These are phyloP conservation scores for Fraxinus quadrangulata DNA, from an alignment of 257 asterid species.

Conservation along the genomic window DNA sequence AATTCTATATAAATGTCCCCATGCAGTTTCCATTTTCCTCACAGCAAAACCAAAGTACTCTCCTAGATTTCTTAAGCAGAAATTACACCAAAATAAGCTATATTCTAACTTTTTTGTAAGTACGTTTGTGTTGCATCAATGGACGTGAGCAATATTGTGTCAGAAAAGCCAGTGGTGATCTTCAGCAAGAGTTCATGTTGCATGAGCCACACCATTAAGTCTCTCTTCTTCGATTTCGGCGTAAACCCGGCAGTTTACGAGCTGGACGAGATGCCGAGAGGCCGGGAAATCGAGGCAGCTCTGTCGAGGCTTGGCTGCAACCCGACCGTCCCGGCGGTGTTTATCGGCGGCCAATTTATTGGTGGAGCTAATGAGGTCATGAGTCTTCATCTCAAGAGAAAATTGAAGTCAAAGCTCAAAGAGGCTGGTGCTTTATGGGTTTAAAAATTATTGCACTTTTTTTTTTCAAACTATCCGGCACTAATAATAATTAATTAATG, in stretches of 20 bases:
- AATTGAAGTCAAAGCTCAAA: conserved; percentile 66
- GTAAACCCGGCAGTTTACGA: conserved; percentile 60
- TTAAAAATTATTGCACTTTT: conserved; percentile 21
- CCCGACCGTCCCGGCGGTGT: conserved; percentile 66
- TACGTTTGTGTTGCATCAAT: conserved; percentile 27
- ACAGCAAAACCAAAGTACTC: conserved; percentile 35
- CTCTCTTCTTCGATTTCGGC: conserved; percentile 69
- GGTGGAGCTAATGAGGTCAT: conserved; percentile 81
- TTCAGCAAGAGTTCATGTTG: conserved; percentile 73
- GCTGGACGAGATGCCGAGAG: conserved; percentile 64
- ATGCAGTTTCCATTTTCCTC: conserved; percentile 42
- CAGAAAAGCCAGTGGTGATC: conserved; percentile 72
- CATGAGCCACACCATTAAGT: conserved; percentile 66
- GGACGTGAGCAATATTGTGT: conserved; percentile 71
- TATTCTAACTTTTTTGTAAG: neutral
- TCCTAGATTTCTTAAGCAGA: neutral
- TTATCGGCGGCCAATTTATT: conserved; percentile 63
- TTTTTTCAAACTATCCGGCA: neutral
- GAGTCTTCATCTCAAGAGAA: conserved; percentile 71
- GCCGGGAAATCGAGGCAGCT: conserved; percentile 74
- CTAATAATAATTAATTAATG: conserved; percentile 5
- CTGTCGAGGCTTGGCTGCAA: conserved; percentile 49
- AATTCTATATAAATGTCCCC: conserved; percentile 40
- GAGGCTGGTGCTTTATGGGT: conserved; percentile 84
- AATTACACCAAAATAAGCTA: neutral